Evolutionary conservation across 768 basidiomycete species (phyloP), one percentile per base, ranked within the genome.

Genomic region (Boletus bicolor): DNA sequence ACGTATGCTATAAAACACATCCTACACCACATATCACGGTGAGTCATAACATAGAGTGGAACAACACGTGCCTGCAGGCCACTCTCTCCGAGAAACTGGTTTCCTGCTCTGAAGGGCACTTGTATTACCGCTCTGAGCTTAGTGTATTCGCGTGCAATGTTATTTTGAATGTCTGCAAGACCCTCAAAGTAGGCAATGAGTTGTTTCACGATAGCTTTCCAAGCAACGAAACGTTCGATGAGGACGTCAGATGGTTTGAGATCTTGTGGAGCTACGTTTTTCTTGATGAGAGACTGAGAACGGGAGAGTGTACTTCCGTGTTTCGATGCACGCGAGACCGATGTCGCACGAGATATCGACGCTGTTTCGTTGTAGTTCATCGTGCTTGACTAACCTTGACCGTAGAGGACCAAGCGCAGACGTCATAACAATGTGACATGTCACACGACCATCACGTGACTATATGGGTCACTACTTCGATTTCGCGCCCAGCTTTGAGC

Each of bases 1-100:
- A 17, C 97, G 85, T 58, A 99, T 86, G 55, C 77, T 81, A 74
- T 93, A 98, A 73, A 89, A 98, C 17, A 97, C 83, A 67, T 98
- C 96, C 89, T 93, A 57, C 1, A 28, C 2, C 14, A 37, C 26
- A 38, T 4, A 39, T 54, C 7, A 51, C 34, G 14, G 21, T 9
- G n/a, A 44, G 39, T 26, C 14, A 30, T 12, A 3, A 10, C 12
- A 11, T n/a, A 44, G 38, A 43, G 50, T 21, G 37, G 52, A 44
- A 45, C 9, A 54, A 34, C 61, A 53, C 77, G 35, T 55, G 82
- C 87, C 81, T 95, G 93, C 47, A 99, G 76, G 46, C 97, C 96
- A 12, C 91, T 92, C 71, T 98, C 94, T n/a, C 97, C 97, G 5
- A 99, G 79, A 69, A 99, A 99, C 76, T 98, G 96, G 73, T 97